Evolutionary conservation across 2,329 filamentous ascomycete species (phyloP), one percentile per base, ranked within the genome.

Genomic region (Xylaria sp.): DNA sequence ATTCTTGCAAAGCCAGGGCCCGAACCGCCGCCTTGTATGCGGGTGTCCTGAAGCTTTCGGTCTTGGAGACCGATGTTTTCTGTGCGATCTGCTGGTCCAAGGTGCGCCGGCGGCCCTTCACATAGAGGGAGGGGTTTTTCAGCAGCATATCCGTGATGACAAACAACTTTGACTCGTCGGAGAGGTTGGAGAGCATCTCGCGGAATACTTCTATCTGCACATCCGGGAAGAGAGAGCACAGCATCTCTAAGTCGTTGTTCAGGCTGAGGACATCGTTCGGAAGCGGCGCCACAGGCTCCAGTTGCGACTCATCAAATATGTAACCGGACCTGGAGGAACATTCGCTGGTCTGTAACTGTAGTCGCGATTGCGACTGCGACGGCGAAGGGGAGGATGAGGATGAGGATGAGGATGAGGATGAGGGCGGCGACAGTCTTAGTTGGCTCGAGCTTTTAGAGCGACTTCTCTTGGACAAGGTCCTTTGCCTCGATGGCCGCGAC

Each of bases 171-270:
- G 92, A 95, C 79, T 94, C 91, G 74, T 90, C 89, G 75, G 91
- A 91, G 77, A 94, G 91, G 76, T 85, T 91, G 48, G 86, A 82
- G 58, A 96, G 88, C 87, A 96, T 92, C 82, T 95, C 92, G 54
- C 92, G 88, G 77, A 96, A 93, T 20, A 94, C 92, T 73, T 94
- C 92, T 69, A 92, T 85, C 79, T 94, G 91, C n/a, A 94, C 85
- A 79, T 94, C 89, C 34, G 93, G 93, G 73, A 96, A 96, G 9
- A 94, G 86, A 57, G 88, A 88, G 25, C 89, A 88, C 52, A 96
- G 86, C 13, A 86, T 88, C 69, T 88, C 87, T 71, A 96, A 88
- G 74, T 89, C 87, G 60, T 84, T 84, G 81, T 95, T 95, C 58
- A 95, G 85, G 67, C 91, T 88, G 73, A 87, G 84, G 28, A 94